Conservation (phyloP, 768 basidiomycete species). For the Tubosaeta brunneosetosa region DNA sequence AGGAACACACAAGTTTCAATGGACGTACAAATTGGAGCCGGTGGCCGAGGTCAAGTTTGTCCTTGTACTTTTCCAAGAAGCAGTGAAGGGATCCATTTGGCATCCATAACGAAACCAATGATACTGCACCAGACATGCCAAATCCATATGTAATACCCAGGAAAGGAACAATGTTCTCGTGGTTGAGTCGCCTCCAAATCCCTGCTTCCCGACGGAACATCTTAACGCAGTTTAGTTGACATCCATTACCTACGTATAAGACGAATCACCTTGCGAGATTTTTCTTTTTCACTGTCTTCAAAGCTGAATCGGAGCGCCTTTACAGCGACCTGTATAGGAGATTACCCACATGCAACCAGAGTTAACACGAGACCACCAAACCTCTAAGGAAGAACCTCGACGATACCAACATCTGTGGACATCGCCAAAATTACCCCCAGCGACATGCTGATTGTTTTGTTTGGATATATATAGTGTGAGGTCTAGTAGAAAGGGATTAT, state of each 20-base stretch:
- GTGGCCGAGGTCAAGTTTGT: background rate
- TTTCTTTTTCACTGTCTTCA: too few relatives aligned
- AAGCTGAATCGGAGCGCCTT: constrained; percentile 16
- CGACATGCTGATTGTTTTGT: background rate
- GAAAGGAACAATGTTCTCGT: constrained; percentile 26
- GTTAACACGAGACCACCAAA: background rate
- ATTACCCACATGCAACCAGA: background rate
- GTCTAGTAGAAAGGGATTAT: background rate
- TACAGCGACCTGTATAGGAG: constrained; percentile 16
- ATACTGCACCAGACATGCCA: constrained; percentile 16
- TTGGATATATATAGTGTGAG: constrained; percentile 7
- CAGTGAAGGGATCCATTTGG: constrained; percentile 21
- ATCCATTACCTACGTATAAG: too few relatives aligned
- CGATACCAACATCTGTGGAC: constrained; percentile 9
- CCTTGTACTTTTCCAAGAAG: constrained; percentile 10
- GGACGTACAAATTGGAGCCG: constrained; percentile 12
- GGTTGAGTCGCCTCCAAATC: constrained; percentile 25
- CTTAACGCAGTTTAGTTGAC: too few relatives aligned
- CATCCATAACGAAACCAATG: constrained; percentile 32
- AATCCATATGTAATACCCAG: constrained; percentile 24
- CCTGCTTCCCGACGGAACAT: constrained; percentile 22
- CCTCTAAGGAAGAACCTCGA: constrained; percentile 3
- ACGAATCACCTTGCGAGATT: background rate
- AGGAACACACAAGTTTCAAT: constrained; percentile 7
- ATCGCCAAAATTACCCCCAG: too few relatives aligned